Base-by-base conservation (phyloP, 2,329 filamentous ascomycete genomes). In the Lachnellula subtilissima region DNA sequence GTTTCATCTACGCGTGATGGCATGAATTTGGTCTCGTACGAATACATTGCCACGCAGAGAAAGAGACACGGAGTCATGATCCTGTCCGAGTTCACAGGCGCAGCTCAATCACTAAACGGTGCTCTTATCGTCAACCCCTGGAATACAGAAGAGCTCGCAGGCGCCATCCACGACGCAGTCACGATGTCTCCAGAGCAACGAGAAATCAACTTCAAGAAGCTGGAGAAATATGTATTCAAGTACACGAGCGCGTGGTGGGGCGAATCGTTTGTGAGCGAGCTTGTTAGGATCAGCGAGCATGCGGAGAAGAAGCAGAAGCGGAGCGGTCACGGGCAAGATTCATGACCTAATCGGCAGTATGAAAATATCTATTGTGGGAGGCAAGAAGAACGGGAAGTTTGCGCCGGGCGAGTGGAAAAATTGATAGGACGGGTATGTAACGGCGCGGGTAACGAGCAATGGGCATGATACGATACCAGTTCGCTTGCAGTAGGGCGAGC, bases 181-280 rank as follows among this genome's bases (percentile, higher is more conserved):
- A 96, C 92, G 53, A 97, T 97, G 91, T 87, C 87, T 52, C 85
- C 91, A 17, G 92, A 96, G 73, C 88, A 94, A 75, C 85, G 91
- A 52, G 85, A 87, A 58, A 78, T 86, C 55, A 97, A 97, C 74
- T 97, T 90, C 76, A 84, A 87, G 70, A 97, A 97, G 73, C 79
- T 99, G 57, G 89, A 94, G 70, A 89, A 89, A 74, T 97, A 97
- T 70, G 91, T 97, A 57, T 93, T 92, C 75, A 97, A 96, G 76
- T 97, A 97, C 75, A 99, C 94, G 1, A 95, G 90, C 71, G 89
- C 92, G 9, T 97, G 94, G 87, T 97, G 93, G 93, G 93, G 93
- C 25, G 84, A 92, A 71, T 92, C 88, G 63, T 97, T 97, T 70
- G 91, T 97, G 50, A 83, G 83, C 12, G 93, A 97, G 73, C 80